Base-by-base conservation (phyloP, 2,329 filamentous ascomycete species). In the Myotisia sp. region DNA sequence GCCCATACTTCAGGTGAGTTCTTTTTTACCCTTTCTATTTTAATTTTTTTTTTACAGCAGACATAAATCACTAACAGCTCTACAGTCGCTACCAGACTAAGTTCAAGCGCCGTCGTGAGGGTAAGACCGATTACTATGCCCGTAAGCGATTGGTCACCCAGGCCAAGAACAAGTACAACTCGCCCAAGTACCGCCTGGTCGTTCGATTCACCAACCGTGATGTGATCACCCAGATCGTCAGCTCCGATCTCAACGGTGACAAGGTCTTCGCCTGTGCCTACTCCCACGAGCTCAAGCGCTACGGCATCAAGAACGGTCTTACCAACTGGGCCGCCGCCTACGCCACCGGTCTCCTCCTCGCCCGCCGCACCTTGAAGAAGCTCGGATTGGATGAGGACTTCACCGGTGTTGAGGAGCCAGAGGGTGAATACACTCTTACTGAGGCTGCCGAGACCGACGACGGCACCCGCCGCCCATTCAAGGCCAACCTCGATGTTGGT, bases 131-230 rank as follows among this genome's bases (percentile, higher is more conserved):
- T 66, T 98, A 98, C 84, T 95, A 94, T 67, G 90, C 90, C 63
- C 87, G 90, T 66, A 95, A 95, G 83, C 81, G 90, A 61, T 76
- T 98, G 67, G 90, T 95, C 74, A 86, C 84, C 72, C 90, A 98
- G 76, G 90, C 90, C 71, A 98, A 95, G 84, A 98, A 98, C 84
- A 98, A 98, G 81, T 98, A 95, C 81, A 92, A 92, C 71, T 81
- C 90, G 47, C 90, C 90, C 68, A 98, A 98, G 78, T 95, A 98
- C 80, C 83, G 90, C 61, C 80, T 98, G 60, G 90, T 98, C 51
- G 84, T 98, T 63, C 90, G 90, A 65, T 93, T 92, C 80, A 92
- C 84, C 74, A 92, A 95, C 80, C 84, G 85, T 68, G 87, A 98
- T 75, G 92, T 95, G 72, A 81, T 95, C 70, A 78, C 76, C 70